phyloP scores from a whole-genome alignment of 2,329 filamentous ascomycete genomes.

The Celoporthe dispersa region DNA sequence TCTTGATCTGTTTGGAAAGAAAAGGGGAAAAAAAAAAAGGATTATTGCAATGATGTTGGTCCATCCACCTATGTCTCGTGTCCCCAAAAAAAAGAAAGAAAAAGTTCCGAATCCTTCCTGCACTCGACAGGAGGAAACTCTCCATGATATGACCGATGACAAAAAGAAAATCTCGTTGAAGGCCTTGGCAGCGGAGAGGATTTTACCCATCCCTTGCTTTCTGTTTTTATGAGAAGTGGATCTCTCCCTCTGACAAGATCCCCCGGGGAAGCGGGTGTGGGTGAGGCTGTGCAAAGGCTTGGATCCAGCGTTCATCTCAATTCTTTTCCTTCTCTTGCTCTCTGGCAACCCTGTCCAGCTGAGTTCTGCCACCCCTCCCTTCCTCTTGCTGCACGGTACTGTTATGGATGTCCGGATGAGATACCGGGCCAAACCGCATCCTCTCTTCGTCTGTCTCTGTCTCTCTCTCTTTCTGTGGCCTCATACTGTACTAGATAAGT shows the following conservation, averaged over 20 bases:
- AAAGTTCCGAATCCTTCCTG: neutral
- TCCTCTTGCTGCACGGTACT: neutral
- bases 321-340: neutral
- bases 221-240: constrained; percentile 8
- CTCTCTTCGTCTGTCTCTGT: neutral
- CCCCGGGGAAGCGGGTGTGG: neutral
- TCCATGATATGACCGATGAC: neutral
- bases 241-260: neutral
- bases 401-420: neutral
- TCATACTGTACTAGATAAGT: neutral
- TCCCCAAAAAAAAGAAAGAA: too few relatives aligned
- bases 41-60: too few relatives aligned
- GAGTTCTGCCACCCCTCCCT: neutral
- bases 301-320: constrained; percentile 7
- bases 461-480: neutral
- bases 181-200: constrained; percentile 1
- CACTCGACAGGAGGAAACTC: neutral
- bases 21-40: too few relatives aligned
- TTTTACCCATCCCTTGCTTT: neutral
- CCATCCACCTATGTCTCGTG: too few relatives aligned
- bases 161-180: constrained; percentile 9
- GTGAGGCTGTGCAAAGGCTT: constrained; percentile 1
- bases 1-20: too few relatives aligned
- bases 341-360: constrained; percentile 2
- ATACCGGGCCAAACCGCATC: neutral